phyloP scores from a whole-genome alignment of 2,329 filamentous ascomycete genomes.

The Fusarium hostae region DNA sequence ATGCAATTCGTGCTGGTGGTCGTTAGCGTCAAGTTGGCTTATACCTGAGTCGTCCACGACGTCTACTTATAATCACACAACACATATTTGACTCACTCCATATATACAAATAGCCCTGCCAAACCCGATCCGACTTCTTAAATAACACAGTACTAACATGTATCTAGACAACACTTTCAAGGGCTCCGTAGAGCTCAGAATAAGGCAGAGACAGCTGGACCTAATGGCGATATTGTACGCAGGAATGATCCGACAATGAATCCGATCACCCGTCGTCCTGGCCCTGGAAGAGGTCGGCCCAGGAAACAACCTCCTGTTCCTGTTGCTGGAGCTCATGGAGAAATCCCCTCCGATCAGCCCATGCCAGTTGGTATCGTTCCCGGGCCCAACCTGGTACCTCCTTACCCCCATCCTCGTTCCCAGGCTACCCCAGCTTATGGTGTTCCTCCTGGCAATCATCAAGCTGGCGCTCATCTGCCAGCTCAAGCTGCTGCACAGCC shows the following conservation, averaged over 20 bases:
- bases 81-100: background rate
- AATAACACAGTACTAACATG: constrained; percentile 24
- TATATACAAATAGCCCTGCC: background rate
- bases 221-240: constrained; percentile 49
- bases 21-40: constrained; percentile 22
- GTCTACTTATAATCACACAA: background rate
- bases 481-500: background rate
- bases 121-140: background rate
- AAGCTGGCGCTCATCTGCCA: background rate
- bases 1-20: constrained; percentile 3
- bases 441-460: background rate
- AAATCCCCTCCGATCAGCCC: constrained; percentile 15
- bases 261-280: constrained; percentile 69
- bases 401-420: constrained; percentile 13
- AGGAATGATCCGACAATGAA: constrained; percentile 64
- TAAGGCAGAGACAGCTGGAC: constrained; percentile 59
- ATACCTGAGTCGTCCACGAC: constrained; percentile 8
- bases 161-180: constrained; percentile 68
- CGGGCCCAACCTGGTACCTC: constrained; percentile 6
- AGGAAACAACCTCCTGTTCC: constrained; percentile 55
- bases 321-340: constrained; percentile 14
- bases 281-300: constrained; percentile 66
- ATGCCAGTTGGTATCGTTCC: constrained; percentile 8
- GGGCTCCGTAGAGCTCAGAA: constrained; percentile 66
- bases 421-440: constrained; percentile 8